These are phyloP conservation scores for Boletus rex-veris DNA, from an alignment of 768 basidiomycete genomes.

Conservation along the genomic window DNA sequence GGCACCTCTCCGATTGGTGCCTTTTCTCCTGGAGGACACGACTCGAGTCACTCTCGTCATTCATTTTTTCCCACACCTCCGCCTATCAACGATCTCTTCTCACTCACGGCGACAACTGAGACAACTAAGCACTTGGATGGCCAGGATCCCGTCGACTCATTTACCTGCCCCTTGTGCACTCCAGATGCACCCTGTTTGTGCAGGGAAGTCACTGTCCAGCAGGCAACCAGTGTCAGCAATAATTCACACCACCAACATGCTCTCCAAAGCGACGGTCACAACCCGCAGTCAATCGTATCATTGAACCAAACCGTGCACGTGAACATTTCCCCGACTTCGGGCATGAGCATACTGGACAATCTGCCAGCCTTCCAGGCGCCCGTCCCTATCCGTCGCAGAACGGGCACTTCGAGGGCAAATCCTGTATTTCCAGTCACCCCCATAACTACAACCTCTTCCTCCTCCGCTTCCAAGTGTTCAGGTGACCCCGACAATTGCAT, in stretches of 20 bases:
- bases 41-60: constrained; percentile 18
- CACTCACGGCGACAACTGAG: constrained; percentile 33
- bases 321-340: constrained; percentile 25
- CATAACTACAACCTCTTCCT: constrained; percentile 27
- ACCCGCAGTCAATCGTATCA: constrained; percentile 13
- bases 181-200: constrained; percentile 74
- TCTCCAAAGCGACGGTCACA: constrained; percentile 11
- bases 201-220: constrained; percentile 58
- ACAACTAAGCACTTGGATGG: constrained; percentile 33
- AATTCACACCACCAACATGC: constrained; percentile 7
- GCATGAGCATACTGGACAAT: constrained; percentile 67
- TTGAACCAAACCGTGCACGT: constrained; percentile 28
- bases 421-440: constrained; percentile 54
- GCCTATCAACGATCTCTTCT: constrained; percentile 32
- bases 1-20: constrained; percentile 27
- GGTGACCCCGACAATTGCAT: constrained; percentile 85
- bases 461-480: constrained; percentile 52
- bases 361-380: constrained; percentile 78
- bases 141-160: constrained; percentile 31
- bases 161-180: constrained; percentile 70
- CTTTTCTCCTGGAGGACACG: constrained; percentile 34
- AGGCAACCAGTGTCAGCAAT: constrained; percentile 29
- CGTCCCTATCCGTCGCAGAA: constrained; percentile 70
- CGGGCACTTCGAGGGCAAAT: constrained; percentile 36
- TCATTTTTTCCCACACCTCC: constrained; percentile 30